Conservation (phyloP, 805 yeast genomes). For the Clavispora santaluciae region DNA sequence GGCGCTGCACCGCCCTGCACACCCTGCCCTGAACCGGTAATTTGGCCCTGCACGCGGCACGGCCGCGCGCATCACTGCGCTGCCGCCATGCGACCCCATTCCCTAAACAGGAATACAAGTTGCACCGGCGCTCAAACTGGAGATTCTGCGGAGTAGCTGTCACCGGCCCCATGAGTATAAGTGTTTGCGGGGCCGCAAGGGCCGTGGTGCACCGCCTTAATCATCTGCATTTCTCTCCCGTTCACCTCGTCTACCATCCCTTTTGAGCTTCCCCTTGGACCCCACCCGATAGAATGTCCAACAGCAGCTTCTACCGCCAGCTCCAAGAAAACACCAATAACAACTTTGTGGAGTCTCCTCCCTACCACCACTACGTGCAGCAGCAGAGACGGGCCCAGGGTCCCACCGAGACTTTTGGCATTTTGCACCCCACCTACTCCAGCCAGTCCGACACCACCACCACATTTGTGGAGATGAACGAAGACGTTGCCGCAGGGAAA, state of each 20-base stretch:
- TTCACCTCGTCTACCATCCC: not conserved
- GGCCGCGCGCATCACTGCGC: not conserved
- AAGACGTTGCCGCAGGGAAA: conserved; percentile 3
- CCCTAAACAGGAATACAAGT: not conserved
- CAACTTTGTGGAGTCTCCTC: conserved; percentile 1
- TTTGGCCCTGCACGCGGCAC: not conserved
- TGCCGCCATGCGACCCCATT: not conserved
- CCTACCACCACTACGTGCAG: conserved; percentile 2
- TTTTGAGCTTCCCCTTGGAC: no score
- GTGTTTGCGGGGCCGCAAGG: not conserved
- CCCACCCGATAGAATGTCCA: conserved; percentile 4
- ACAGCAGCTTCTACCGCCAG: conserved; percentile 9
- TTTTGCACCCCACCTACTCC: conserved; percentile 6
- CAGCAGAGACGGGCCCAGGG: not conserved
- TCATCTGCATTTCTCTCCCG: no score
- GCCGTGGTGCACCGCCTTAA: no score
- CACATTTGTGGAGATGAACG: conserved; percentile 12
- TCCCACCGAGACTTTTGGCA: not conserved
- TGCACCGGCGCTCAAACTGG: not conserved
- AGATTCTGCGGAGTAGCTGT: not conserved
- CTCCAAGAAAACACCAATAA: conserved; percentile 1
- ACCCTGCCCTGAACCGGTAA: not conserved
- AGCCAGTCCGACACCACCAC: conserved; percentile 11
- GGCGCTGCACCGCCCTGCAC: not conserved
- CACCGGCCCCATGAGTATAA: not conserved